phyloP scores from a whole-genome alignment of 225 moss, liverwort and hornwort species.

The Thuidium tamariscinum region DNA sequence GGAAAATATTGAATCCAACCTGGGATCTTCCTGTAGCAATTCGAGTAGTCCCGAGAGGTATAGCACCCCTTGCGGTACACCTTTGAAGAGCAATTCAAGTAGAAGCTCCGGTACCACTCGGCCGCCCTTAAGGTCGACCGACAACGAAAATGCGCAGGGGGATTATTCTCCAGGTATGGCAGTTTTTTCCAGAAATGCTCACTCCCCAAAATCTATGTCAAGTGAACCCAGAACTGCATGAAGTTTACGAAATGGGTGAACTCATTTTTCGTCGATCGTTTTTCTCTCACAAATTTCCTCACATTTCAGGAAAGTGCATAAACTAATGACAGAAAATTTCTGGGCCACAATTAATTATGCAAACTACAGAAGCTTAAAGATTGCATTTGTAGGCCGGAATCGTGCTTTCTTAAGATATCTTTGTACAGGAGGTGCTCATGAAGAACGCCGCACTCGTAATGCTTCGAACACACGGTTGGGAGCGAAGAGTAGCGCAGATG shows the following conservation, averaged over 20 bases:
- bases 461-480: not conserved
- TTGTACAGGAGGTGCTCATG: not conserved
- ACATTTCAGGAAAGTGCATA: not conserved
- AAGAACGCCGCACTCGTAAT: not conserved
- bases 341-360: not conserved
- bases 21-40: slow-evolving; percentile 10
- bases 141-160: not conserved
- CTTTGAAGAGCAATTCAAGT: slow-evolving; percentile 3
- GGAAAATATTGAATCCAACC: slow-evolving; percentile 29
- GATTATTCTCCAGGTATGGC: slow-evolving; percentile 9
- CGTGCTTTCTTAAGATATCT: not conserved
- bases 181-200: not conserved
- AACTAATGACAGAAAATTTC: not conserved
- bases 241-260: not conserved
- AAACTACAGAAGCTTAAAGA: not conserved
- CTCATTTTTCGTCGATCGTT: not conserved
- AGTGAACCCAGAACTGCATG: not conserved
- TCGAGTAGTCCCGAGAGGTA: slow-evolving; percentile 40
- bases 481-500: slow-evolving; percentile 7
- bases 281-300: not conserved
- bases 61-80: slow-evolving; percentile 20
- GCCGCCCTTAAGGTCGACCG: not conserved
- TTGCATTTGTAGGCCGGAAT: not conserved
- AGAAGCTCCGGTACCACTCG: not conserved
- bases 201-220: not conserved